A percentile compares a stretch with the other conserved stretches of the same genome.
These are phyloP conservation scores for Chalara sp. DNA, from an alignment of 2,329 filamentous ascomycete genomes.

Conservation along the genomic window DNA sequence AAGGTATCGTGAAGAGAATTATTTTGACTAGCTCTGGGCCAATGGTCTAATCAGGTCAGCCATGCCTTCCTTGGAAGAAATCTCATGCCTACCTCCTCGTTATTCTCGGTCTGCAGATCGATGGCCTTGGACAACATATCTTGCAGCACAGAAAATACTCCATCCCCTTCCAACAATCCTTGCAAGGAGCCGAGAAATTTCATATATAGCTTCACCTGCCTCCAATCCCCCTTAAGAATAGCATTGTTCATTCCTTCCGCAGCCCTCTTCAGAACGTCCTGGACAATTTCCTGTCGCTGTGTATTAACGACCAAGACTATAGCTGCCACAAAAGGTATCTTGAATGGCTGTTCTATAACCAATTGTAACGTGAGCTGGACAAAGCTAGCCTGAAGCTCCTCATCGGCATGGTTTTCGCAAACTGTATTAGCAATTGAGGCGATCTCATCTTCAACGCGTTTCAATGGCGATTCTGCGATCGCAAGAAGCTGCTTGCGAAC, in stretches of 20 bases:
- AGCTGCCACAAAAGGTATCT: slow-evolving; percentile 90
- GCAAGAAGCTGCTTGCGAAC: slow-evolving; percentile 72
- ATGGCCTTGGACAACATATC: slow-evolving; percentile 90
- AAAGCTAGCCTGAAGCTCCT: slow-evolving; percentile 67
- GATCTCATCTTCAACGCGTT: slow-evolving; percentile 73
- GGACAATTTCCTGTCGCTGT: slow-evolving; percentile 66
- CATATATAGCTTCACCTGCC: slow-evolving; percentile 82
- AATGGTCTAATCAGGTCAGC: slow-evolving; percentile 42
- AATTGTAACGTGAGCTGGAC: slow-evolving; percentile 69
- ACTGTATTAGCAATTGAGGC: slow-evolving; percentile 68
- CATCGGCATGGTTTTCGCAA: slow-evolving; percentile 70
- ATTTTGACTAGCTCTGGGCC: slow-evolving; percentile 91
- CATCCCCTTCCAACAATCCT: slow-evolving; percentile 71
- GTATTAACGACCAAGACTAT: slow-evolving; percentile 75
- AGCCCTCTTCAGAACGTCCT: slow-evolving; percentile 60
- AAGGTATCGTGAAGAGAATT: slow-evolving; percentile 90
- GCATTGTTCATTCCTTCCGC: slow-evolving; percentile 57
- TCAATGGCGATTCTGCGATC: slow-evolving; percentile 75
- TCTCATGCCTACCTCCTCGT: slow-evolving; percentile 68
- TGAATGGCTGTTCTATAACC: slow-evolving; percentile 85
- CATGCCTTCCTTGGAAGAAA: neutral
- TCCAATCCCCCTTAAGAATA: slow-evolving; percentile 72
- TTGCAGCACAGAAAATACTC: slow-evolving; percentile 76
- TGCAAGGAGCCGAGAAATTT: slow-evolving; percentile 88
- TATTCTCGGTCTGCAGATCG: slow-evolving; percentile 85